phyloP scores from a whole-genome alignment of 139 green algal species.

The Chlorella sp. region DNA sequence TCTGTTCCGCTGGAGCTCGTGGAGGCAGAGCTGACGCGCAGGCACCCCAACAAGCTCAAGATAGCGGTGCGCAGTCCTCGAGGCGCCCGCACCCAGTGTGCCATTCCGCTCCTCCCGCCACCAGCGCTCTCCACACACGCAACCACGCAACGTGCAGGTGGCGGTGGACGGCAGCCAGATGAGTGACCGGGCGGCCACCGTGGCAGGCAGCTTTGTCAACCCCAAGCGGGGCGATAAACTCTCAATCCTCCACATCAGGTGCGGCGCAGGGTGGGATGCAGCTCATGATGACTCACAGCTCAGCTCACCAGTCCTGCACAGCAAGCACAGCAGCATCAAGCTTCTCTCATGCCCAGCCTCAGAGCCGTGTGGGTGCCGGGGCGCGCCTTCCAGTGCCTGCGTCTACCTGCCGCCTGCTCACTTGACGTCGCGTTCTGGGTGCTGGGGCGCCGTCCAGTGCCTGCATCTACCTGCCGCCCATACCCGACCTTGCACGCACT shows the following conservation, averaged over 20 bases:
- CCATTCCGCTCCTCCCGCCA: background rate
- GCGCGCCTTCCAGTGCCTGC: no score
- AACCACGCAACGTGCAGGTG: background rate
- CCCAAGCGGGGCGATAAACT: background rate
- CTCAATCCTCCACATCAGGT: background rate
- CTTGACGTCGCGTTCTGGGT: no score
- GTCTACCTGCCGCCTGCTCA: no score
- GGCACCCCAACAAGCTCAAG: constrained; percentile 2
- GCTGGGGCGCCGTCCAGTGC: no score
- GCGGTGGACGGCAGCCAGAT: constrained; percentile 27
- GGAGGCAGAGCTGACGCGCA: constrained; percentile 5
- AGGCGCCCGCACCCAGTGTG: background rate
- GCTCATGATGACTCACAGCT: no score
- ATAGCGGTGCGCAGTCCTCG: constrained; percentile 1
- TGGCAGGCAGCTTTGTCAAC: background rate
- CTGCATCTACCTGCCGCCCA: no score
- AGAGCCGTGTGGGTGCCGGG: no score
- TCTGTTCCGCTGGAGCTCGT: background rate
- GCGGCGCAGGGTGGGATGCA: no score
- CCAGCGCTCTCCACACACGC: background rate
- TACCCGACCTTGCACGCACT: no score
- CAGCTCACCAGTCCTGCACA: no score
- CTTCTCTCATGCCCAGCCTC: no score
- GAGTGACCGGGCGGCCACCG: background rate
- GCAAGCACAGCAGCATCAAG: no score